phyloP scores from a whole-genome alignment of 805 yeast species.

The Candida koratica region DNA sequence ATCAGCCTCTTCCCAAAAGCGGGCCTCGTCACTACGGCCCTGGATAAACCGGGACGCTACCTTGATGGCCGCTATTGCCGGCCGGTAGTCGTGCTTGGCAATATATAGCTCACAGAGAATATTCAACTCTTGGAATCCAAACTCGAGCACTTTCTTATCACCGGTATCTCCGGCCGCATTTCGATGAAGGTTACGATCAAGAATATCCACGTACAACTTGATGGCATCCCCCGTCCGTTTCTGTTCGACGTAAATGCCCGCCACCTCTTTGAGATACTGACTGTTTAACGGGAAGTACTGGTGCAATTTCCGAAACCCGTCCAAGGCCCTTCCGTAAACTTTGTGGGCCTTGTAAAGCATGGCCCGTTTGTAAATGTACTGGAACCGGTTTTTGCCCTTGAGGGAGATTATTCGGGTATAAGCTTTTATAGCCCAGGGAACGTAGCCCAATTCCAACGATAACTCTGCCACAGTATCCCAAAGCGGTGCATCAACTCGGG shows the following conservation, averaged over 20 bases:
- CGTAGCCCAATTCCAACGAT: constrained; percentile 61
- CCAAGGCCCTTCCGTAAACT: constrained; percentile 67
- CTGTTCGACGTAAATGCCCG: constrained; percentile 50
- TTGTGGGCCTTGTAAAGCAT: constrained; percentile 62
- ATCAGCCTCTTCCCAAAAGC: constrained; percentile 55
- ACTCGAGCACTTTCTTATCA: constrained; percentile 37
- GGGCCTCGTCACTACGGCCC: constrained; percentile 55
- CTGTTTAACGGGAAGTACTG: constrained; percentile 54
- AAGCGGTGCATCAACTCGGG: constrained; percentile 69
- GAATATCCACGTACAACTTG: constrained; percentile 58
- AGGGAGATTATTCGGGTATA: constrained; percentile 41
- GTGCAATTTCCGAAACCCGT: constrained; percentile 61
- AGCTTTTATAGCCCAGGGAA: constrained; percentile 75
- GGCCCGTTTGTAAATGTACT: constrained; percentile 61
- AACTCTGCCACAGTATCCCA: constrained; percentile 76
- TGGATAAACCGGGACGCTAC: constrained; percentile 81
- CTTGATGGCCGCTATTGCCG: constrained; percentile 64
- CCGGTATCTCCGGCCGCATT: constrained; percentile 17
- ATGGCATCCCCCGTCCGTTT: constrained; percentile 71
- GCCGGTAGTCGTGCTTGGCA: constrained; percentile 58
- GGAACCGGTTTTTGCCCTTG: constrained; percentile 24
- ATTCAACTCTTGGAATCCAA: constrained; percentile 87
- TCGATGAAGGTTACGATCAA: constrained; percentile 61
- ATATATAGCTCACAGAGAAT: constrained; percentile 76
- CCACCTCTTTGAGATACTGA: constrained; percentile 54